A percentile compares a stretch with the other conserved stretches of the same genome.
Conservation (phyloP, 148 eudicot species). For the Nepenthes mirabilis region DNA sequence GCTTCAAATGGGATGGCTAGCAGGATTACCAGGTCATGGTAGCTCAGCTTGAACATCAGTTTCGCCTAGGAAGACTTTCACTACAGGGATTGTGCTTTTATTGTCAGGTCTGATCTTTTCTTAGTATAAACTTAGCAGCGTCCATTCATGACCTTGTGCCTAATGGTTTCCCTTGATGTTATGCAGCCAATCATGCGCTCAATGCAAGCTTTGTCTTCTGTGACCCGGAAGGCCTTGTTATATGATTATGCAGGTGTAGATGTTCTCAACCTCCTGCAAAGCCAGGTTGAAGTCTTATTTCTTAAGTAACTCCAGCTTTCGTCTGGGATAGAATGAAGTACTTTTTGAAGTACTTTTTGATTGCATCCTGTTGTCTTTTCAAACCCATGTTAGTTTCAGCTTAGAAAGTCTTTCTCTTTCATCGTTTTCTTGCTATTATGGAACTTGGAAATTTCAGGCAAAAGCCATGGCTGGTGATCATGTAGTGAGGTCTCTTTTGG, state of each 20-base stretch:
- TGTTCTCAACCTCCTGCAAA: slow-evolving; percentile 86
- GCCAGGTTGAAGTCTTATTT: slow-evolving; percentile 49
- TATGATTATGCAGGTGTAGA: slow-evolving; percentile 59
- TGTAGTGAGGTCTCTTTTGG: slow-evolving; percentile 80
- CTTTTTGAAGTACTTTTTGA: slow-evolving; percentile 4
- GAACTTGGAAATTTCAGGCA: slow-evolving; percentile 33
- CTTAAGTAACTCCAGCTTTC: neutral
- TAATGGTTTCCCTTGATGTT: slow-evolving; percentile 1
- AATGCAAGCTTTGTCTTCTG: slow-evolving; percentile 77
- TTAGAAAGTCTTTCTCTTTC: neutral
- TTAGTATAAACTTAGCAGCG: slow-evolving; percentile 1
- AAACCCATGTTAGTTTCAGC: neutral
- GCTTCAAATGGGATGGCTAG: slow-evolving; percentile 7
- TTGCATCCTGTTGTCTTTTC: neutral
- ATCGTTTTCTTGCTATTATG: neutral
- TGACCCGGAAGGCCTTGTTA: slow-evolving; percentile 59
- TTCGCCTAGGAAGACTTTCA: slow-evolving; percentile 77
- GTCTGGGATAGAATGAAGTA: neutral
- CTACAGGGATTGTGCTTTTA: slow-evolving; percentile 96
- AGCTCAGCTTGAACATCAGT: slow-evolving; percentile 98
- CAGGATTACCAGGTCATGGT: slow-evolving; percentile 99
- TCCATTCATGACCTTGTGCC: neutral
- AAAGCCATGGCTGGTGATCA: slow-evolving; percentile 96
- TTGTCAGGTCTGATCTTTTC: slow-evolving; percentile 60
- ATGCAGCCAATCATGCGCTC: slow-evolving; percentile 90